Evolutionary conservation across 331 rosid genomes (phyloP), one percentile per base, ranked within the genome.

Genomic region (Ulmus americana): DNA sequence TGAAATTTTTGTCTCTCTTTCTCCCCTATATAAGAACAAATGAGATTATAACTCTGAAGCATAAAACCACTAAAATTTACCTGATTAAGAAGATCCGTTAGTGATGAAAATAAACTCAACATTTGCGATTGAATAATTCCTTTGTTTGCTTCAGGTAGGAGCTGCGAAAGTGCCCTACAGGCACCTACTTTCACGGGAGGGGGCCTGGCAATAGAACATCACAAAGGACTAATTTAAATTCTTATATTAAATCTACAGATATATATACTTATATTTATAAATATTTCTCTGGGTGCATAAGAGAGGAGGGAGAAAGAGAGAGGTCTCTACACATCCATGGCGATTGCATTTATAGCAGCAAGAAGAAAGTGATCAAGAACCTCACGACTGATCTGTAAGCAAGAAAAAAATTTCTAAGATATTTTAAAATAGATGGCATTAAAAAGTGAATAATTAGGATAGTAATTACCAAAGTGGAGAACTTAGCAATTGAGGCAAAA

Each of bases 101-200:
- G 95, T 49, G 96, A 89, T 68, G 95, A 81, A 83, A 86, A 81
- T 77, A 92, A 80, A 74, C 76, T 79, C 89, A 82, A 61, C 84
- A 89, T 59, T 41, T 85, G 91, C 7, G 87, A 84, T 53, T 79
- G 91, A 68, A 72, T 70, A 56, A 80, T 69, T 82, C 79, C 91
- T 66, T 82, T 85, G 69, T 82, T 85, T 51, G 83, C 85, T 79
- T 83, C 90, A 74, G 97, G 97, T 59, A 92, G 82, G 70, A 86
- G 94, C 78, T 79, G 86, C 39, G 88, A 80, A 63, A 92, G 98
- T 59, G 95, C 94, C 70, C 85, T 79, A 80, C 97, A 92, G 55
- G 95, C 97, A 76, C 98, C 98, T 55, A 89, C 91, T 85, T 85
- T 92, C 60, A 92, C 86, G 18, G 95, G 94, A 38, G 95, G 84